phyloP scores from a whole-genome alignment of 1,284 basidiomycete genomes.

The Ganoderma leucocontextum region DNA sequence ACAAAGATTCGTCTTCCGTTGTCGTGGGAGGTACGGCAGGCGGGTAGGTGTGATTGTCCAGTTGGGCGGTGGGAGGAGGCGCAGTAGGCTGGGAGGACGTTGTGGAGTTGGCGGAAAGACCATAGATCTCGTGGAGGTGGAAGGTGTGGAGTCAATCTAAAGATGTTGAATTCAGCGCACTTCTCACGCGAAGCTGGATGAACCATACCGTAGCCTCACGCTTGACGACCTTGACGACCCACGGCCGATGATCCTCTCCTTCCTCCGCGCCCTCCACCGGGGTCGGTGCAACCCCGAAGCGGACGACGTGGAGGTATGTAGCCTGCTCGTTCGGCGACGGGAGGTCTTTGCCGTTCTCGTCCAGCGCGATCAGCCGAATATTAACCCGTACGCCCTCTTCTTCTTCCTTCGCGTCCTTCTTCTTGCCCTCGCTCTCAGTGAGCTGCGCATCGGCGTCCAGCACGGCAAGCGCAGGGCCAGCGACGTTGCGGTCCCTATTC shows the following conservation, averaged over 20 bases:
- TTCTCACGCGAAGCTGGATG: slow-evolving; percentile 23
- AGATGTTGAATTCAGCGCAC: slow-evolving; percentile 10
- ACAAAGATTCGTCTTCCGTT: slow-evolving; percentile 78
- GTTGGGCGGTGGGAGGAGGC: slow-evolving; percentile 44
- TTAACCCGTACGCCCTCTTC: slow-evolving; percentile 77
- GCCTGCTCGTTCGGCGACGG: slow-evolving; percentile 81
- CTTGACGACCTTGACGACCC: slow-evolving; percentile 91
- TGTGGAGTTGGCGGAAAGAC: slow-evolving; percentile 72
- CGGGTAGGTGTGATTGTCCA: slow-evolving; percentile 47
- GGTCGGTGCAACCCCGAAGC: slow-evolving; percentile 58
- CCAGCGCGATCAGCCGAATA: slow-evolving; percentile 80
- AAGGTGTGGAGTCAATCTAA: slow-evolving; percentile 88
- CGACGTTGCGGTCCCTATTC: slow-evolving; percentile 55
- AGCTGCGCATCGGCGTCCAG: slow-evolving; percentile 63
- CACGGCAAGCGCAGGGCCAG: slow-evolving; percentile 79
- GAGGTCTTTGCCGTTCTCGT: slow-evolving; percentile 72
- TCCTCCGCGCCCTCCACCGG: slow-evolving; percentile 40
- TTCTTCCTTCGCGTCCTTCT: slow-evolving; percentile 54
- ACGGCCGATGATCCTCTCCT: slow-evolving; percentile 62
- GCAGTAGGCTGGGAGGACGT: slow-evolving; percentile 49
- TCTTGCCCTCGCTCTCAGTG: slow-evolving; percentile 47
- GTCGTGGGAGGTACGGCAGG: slow-evolving; percentile 47
- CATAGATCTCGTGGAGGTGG: slow-evolving; percentile 92
- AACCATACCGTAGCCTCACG: slow-evolving; percentile 78
- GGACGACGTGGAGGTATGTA: slow-evolving; percentile 86